phyloP scores from a whole-genome alignment of 1,284 basidiomycete species.

The Phellinidium pouzarii region DNA sequence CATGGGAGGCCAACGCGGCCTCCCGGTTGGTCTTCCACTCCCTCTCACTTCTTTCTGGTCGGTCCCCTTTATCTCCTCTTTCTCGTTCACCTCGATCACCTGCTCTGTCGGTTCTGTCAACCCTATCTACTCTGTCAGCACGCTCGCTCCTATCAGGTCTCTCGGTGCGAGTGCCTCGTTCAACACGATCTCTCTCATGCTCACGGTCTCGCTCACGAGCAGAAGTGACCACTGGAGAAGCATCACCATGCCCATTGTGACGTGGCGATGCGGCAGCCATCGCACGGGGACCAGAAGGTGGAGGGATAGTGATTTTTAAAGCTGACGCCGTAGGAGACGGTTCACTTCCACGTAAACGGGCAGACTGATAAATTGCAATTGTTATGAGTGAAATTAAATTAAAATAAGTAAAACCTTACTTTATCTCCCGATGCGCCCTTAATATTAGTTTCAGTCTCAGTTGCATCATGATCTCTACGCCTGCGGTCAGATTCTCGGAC shows the following conservation, averaged over 20 bases:
- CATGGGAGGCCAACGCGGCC: background rate
- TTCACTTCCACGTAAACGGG: slow-evolving; percentile 14
- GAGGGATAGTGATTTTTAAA: slow-evolving; percentile 5
- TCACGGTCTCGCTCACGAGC: slow-evolving; percentile 34
- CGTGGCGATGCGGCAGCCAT: slow-evolving; percentile 35
- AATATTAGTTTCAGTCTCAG: slow-evolving; percentile 37
- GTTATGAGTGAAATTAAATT: background rate
- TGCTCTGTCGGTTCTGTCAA: slow-evolving; percentile 1
- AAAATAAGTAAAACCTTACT: slow-evolving; percentile 29
- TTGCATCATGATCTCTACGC: slow-evolving; percentile 52
- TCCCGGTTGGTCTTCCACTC: slow-evolving; percentile 14
- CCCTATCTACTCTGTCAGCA: slow-evolving; percentile 3
- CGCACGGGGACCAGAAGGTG: slow-evolving; percentile 66
- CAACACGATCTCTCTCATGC: slow-evolving; percentile 11
- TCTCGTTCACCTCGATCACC: slow-evolving; percentile 13
- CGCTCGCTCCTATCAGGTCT: slow-evolving; percentile 5
- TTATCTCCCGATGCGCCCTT: slow-evolving; percentile 46
- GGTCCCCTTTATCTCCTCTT: slow-evolving; percentile 4
- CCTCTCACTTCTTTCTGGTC: slow-evolving; percentile 9
- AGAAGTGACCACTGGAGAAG: slow-evolving; percentile 33
- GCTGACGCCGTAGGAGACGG: slow-evolving; percentile 1
- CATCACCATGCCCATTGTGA: slow-evolving; percentile 4
- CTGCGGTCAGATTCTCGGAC: slow-evolving; percentile 55
- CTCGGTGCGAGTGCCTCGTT: background rate
- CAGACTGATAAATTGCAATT: slow-evolving; percentile 7